These are phyloP conservation scores for Madurella mycetomatis DNA, from an alignment of 2,329 filamentous ascomycete species.

Conservation along the genomic window DNA sequence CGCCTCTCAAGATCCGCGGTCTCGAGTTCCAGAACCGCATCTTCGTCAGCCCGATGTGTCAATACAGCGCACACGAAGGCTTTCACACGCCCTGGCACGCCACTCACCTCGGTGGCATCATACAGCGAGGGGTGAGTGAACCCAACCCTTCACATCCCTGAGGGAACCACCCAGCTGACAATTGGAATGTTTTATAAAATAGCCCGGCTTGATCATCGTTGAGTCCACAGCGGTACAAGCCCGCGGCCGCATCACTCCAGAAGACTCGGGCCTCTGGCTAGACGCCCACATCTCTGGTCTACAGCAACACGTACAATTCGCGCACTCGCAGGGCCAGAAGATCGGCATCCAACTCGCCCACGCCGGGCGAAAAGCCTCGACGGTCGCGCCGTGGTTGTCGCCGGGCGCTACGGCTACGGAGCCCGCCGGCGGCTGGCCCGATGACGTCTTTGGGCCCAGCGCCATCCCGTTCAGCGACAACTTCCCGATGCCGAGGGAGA, in stretches of 20 bases:
- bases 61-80: conserved; percentile 45
- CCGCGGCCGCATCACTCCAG: conserved; percentile 67
- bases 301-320: conserved; percentile 29
- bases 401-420: conserved; percentile 46
- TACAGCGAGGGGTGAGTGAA: conserved; percentile 50
- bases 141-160: conserved; percentile 25
- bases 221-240: conserved; percentile 66
- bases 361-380: conserved; percentile 56
- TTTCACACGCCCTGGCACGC: conserved; percentile 69
- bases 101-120: conserved; percentile 68
- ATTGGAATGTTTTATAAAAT: not conserved
- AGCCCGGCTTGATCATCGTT: conserved; percentile 58
- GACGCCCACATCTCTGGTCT: not conserved
- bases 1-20: conserved; percentile 43
- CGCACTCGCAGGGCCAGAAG: conserved; percentile 52
- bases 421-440: conserved; percentile 41
- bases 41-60: conserved; percentile 44
- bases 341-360: conserved; percentile 69
- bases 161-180: not conserved
- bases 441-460: conserved; percentile 34
- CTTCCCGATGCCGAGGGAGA: conserved; percentile 46
- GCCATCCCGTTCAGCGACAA: conserved; percentile 28
- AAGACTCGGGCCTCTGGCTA: conserved; percentile 40
- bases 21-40: conserved; percentile 44
- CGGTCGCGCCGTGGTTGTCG: conserved; percentile 53